Evolutionary conservation across 441 rosid species (phyloP), one percentile per base, ranked within the genome.

Genomic region (Melastoma candidum): DNA sequence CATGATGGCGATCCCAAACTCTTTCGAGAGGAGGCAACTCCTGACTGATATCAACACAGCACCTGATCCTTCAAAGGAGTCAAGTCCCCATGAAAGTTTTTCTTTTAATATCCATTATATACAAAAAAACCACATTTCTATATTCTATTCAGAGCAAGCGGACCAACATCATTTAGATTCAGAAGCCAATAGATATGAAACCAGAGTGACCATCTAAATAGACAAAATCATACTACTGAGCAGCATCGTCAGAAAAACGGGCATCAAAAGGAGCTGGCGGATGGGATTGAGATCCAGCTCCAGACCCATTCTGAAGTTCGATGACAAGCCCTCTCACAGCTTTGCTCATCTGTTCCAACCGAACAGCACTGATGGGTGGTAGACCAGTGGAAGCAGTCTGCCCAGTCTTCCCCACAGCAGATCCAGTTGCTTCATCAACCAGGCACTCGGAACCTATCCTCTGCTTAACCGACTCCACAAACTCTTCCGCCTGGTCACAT

Each of bases 291-390:
- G 41, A 36, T 36, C 75, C 73, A 2, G 57, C 68, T 36, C 85
- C 95, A 1, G 94, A 69, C 49, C 96, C 95, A 24, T 84, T 80
- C 61, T 90, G 96, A 48, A 90, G 71, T 56, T 90, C 97, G 10
- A 90, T 81, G 7, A 87, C 96, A 41, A 90, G 90, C 78, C 93
- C 78, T 58, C 96, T 64, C 24, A 90, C 96, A 14, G 88, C 90
- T 77, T 89, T 90, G 72, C 96, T 90, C 98, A 87, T 90, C 81
- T 85, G 96, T 69, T 90, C 95, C 72, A 90, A 74, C 50, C 87
- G 82, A 56, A 90, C 95, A 0, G 95, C 98, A 26, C 90, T 85
- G 27, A 90, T 85, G 3, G 96, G 93, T 0, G 93, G 88, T 29
- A 85, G 87, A 32, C 80, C 76, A 2, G 80, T 73, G n/a, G 81